Evolutionary conservation across 2,329 filamentous ascomycete species (phyloP).

Genomic region (Trichoderma arundinaceum): DNA sequence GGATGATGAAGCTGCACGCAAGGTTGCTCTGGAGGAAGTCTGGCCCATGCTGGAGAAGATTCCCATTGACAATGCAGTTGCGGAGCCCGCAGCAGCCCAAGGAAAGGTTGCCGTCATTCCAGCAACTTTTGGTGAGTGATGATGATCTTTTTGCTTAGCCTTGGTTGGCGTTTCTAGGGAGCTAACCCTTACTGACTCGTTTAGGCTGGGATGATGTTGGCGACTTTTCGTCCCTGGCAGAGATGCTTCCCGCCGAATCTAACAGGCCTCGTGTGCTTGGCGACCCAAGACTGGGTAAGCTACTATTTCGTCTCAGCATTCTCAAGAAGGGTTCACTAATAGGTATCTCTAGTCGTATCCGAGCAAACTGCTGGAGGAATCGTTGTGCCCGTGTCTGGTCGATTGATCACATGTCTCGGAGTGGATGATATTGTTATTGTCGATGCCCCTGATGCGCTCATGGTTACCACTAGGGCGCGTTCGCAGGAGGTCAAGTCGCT

Average conservation of each 20-base stretch:
- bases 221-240: constrained; percentile 39
- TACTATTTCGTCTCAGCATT: background rate
- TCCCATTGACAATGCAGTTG: constrained; percentile 40
- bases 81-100: constrained; percentile 39
- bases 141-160: too few relatives aligned
- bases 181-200: constrained; percentile 4
- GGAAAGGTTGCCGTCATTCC: constrained; percentile 40
- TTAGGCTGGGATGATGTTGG: constrained; percentile 40
- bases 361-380: constrained; percentile 39
- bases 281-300: constrained; percentile 37
- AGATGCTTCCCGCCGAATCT: constrained; percentile 39
- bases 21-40: constrained; percentile 36
- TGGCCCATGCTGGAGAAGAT: constrained; percentile 39
- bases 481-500: constrained; percentile 40
- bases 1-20: constrained; percentile 37
- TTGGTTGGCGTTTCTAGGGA: background rate
- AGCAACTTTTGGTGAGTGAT: constrained; percentile 37
- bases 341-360: constrained; percentile 33
- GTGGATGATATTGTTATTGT: constrained; percentile 40
- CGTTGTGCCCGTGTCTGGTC: constrained; percentile 38
- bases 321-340: background rate
- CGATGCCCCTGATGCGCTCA: constrained; percentile 39
- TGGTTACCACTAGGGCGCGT: constrained; percentile 39
- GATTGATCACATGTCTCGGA: constrained; percentile 38
- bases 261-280: constrained; percentile 38